Base-by-base conservation (phyloP, 2,329 filamentous ascomycete genomes). In the Botrytis porri region DNA sequence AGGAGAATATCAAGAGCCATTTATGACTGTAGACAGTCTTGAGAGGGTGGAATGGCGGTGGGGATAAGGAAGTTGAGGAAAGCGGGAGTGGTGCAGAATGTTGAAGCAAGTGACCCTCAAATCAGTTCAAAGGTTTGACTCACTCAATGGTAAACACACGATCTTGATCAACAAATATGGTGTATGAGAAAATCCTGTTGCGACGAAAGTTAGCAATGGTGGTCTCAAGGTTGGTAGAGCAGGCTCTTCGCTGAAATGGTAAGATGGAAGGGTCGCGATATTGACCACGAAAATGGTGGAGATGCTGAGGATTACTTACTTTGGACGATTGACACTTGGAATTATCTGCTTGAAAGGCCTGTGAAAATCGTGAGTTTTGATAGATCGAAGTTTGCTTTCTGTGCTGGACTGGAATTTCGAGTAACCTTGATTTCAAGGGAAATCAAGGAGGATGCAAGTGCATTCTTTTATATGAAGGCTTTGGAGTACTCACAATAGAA, bases 401-500 rank as follows among this genome's bases (percentile, higher is more conserved):
- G 65, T 67, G 37, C 10, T 67, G 25, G 22, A 32, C 41, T 39
- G 25, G 25, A 2, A 37, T 39, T 29, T 66, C 32, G 35, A 54
- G 35, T 7, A 25, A 57, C 18, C 41, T 57, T 41, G 48, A 57
- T 57, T 54, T 57, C 18, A 32, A 25, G 4, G 35, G 18, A 41
- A 41, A 7, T 41, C 16, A 35, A 67, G 25, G 35, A 54, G 29
- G n/a, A 67, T 20, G n/a, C 65, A 57, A 67, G 48, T 67, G 65
- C 25, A n/a, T 20, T 54, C 25, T 41, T 57, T 57, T 41, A 57
- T 32, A 57, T 67, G 4, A 57, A 25, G 16, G 3, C n/a, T 25
- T 32, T 32, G 65, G 25, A 67, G 25, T 29, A 57, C 64, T 57
- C 16, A 67, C 64, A 67, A 67, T 57, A 67, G 64, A 67, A 63